Conservation (phyloP, 2,329 filamentous ascomycete genomes). For the Alternaria triticimaculans region DNA sequence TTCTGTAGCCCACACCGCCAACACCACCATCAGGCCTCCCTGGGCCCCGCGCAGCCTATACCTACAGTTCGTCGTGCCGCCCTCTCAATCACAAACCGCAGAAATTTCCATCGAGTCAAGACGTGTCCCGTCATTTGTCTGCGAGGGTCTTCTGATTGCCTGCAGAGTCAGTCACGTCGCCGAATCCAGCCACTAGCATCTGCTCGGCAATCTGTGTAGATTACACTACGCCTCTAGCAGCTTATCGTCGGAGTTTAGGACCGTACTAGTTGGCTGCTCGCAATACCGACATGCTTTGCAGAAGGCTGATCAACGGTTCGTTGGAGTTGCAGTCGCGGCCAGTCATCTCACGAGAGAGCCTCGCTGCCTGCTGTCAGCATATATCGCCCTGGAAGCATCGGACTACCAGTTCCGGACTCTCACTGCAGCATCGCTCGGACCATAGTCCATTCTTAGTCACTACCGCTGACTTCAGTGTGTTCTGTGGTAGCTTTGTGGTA, state of each 20-base stretch:
- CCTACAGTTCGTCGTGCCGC: constrained; percentile 1
- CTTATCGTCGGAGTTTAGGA: constrained; percentile 18
- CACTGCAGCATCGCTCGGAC: neutral
- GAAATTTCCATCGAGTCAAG: constrained; percentile 15
- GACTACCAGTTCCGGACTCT: neutral
- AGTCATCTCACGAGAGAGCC: neutral
- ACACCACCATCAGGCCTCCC: neutral
- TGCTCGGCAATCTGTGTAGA: constrained; percentile 24
- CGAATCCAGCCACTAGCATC: constrained; percentile 8
- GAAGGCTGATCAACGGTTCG: neutral
- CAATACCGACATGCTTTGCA: neutral
- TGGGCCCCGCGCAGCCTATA: neutral
- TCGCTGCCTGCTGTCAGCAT: neutral
- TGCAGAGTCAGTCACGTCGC: constrained; percentile 5
- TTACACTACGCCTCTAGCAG: constrained; percentile 7
- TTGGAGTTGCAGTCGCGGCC: neutral
- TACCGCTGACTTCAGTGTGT: neutral
- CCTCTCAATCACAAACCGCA: constrained; percentile 1
- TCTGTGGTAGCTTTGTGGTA: neutral
- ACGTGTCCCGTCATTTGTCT: neutral
- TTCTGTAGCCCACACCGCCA: constrained; percentile 13
- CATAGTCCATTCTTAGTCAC: neutral
- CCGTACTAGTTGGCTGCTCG: constrained; percentile 17
- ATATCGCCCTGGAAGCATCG: neutral
- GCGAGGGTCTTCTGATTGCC: neutral